These are phyloP conservation scores for Nidularia pulvinata DNA, from an alignment of 768 basidiomycete genomes.

Conservation along the genomic window DNA sequence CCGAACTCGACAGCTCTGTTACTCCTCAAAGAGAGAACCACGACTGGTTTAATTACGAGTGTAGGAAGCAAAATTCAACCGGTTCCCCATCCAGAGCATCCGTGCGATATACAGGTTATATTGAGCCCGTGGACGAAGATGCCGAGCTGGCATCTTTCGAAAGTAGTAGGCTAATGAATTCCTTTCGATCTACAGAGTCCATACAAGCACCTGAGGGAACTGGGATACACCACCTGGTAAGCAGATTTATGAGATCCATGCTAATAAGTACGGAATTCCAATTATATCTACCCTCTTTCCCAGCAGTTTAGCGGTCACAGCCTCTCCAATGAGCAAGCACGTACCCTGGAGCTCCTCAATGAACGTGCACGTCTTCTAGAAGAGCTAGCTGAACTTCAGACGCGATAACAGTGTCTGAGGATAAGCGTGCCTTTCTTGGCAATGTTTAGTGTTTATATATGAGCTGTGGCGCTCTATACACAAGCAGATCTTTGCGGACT, in stretches of 20 bases:
- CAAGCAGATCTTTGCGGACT: no score
- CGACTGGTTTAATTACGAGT: neutral
- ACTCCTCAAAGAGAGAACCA: neutral
- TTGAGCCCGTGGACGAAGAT: slow-evolving; percentile 51
- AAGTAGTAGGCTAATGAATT: slow-evolving; percentile 20
- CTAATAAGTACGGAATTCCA: neutral
- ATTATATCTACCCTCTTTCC: neutral
- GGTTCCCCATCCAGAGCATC: neutral
- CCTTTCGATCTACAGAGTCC: slow-evolving; percentile 4
- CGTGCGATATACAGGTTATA: slow-evolving; percentile 56
- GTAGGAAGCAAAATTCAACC: neutral
- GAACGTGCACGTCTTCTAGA: slow-evolving; percentile 57
- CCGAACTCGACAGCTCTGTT: slow-evolving; percentile 3
- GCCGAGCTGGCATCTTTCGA: slow-evolving; percentile 52
- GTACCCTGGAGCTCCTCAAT: slow-evolving; percentile 50
- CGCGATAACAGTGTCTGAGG: no score
- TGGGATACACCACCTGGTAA: slow-evolving; percentile 1
- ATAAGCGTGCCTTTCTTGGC: no score
- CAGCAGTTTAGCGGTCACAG: neutral
- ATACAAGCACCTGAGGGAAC: neutral
- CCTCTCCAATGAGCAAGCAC: slow-evolving; percentile 12
- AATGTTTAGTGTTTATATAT: no score
- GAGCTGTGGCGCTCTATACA: no score
- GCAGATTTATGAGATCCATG: neutral
- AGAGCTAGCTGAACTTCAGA: no score